These are phyloP conservation scores for Pontederia paniculata DNA, from an alignment of 176 grass and related monocot genomes.

Conservation along the genomic window DNA sequence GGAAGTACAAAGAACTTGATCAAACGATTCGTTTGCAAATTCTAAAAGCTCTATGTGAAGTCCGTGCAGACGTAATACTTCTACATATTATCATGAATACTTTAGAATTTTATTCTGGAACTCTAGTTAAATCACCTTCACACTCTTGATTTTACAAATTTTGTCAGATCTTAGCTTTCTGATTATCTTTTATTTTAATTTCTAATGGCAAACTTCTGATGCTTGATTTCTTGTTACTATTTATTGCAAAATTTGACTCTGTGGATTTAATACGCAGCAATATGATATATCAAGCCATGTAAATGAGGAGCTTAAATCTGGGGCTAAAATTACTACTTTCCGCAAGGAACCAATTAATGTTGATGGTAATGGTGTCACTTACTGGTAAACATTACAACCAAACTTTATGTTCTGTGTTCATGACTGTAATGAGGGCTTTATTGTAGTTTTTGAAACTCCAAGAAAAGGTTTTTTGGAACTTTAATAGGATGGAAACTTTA, in stretches of 20 bases:
- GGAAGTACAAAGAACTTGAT: conserved; percentile 53
- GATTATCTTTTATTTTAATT: too few species aligned
- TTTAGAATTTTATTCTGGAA: background rate
- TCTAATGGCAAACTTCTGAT: background rate
- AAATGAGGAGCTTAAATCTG: conserved; percentile 65
- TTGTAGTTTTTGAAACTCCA: background rate
- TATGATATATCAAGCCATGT: conserved; percentile 54
- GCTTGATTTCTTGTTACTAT: background rate
- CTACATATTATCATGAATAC: background rate
- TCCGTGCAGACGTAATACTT: conserved; percentile 57
- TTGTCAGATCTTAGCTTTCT: too few species aligned
- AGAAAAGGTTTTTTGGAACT: too few species aligned
- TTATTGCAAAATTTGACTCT: conserved; percentile 12
- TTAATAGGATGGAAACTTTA: background rate
- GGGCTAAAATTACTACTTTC: conserved; percentile 49
- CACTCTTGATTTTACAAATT: conserved; percentile 3
- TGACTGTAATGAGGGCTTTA: background rate
- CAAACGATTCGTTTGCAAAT: conserved; percentile 57
- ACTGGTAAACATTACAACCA: conserved; percentile 39
- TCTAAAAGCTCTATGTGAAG: conserved; percentile 87
- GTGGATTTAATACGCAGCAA: conserved; percentile 47
- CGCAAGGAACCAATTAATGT: conserved; percentile 55
- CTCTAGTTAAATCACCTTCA: background rate
- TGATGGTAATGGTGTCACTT: conserved; percentile 38
- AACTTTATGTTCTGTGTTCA: conserved; percentile 15